phyloP scores from a whole-genome alignment of 257 asterid species.

The Primulina eburnea region DNA sequence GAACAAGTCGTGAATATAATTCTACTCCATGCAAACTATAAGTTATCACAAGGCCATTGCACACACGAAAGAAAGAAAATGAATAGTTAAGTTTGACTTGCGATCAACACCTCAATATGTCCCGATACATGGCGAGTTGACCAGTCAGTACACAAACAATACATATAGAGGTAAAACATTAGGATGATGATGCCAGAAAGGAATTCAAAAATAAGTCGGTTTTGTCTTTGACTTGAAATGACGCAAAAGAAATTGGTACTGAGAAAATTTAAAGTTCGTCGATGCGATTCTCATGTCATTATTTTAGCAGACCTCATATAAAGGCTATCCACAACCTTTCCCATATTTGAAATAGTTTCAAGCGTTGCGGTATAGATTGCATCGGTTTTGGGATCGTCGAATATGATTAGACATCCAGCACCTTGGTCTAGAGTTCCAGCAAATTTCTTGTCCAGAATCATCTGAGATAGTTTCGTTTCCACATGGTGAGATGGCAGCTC shows the following conservation, averaged over 20 bases:
- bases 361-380: conserved; percentile 54
- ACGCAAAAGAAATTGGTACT: conserved; percentile 15
- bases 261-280: conserved; percentile 4
- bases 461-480: conserved; percentile 58
- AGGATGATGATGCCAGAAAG: not conserved
- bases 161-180: not conserved
- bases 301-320: conserved; percentile 61
- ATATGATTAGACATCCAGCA: conserved; percentile 58
- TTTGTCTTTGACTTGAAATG: not conserved
- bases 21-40: too few species aligned
- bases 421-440: conserved; percentile 71
- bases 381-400: conserved; percentile 59
- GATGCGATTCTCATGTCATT: conserved; percentile 44
- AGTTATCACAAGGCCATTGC: too few species aligned
- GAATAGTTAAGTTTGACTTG: not conserved
- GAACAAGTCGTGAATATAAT: too few species aligned
- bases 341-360: conserved; percentile 61
- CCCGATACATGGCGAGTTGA: not conserved
- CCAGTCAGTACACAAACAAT: not conserved
- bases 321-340: conserved; percentile 64
- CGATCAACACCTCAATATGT: too few species aligned
- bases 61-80: not conserved
- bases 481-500: conserved; percentile 56
- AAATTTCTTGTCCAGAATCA: conserved; percentile 65
- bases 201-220: not conserved